phyloP scores from a whole-genome alignment of 495 filamentous ascomycete genomes.

The Cairneyella variabilis region DNA sequence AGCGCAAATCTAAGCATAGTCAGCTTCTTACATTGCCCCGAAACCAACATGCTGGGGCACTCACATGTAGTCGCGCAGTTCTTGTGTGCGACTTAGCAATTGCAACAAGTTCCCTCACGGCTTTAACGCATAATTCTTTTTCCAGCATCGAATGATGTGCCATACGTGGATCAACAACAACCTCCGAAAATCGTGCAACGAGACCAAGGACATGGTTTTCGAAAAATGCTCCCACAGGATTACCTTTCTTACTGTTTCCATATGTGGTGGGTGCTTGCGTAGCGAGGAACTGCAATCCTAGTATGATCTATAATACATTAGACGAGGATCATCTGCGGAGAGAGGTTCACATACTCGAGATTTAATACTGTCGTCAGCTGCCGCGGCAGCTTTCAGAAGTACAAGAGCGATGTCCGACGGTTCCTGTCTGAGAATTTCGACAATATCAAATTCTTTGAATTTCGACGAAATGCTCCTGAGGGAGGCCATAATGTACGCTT shows the following conservation, averaged over 20 bases:
- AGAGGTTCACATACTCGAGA: constrained; percentile 51
- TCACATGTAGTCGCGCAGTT: constrained; percentile 81
- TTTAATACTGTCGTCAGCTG: constrained; percentile 55
- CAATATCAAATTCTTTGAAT: constrained; percentile 61
- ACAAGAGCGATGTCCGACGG: constrained; percentile 72
- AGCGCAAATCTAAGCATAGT: constrained; percentile 63
- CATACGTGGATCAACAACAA: constrained; percentile 63
- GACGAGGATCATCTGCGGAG: too few species aligned
- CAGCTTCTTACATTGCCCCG: not conserved
- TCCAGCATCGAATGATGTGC: constrained; percentile 28
- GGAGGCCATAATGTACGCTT: constrained; percentile 62
- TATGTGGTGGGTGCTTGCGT: constrained; percentile 10
- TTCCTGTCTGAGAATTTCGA: constrained; percentile 69
- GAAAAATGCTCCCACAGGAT: constrained; percentile 71
- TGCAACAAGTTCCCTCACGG: constrained; percentile 83
- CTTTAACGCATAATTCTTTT: constrained; percentile 70
- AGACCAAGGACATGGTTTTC: constrained; percentile 85
- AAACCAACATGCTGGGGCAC: constrained; percentile 19
- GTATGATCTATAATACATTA: constrained; percentile 29
- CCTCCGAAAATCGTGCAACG: constrained; percentile 75
- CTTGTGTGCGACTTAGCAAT: constrained; percentile 64
- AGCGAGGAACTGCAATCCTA: constrained; percentile 1
- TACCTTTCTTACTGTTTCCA: constrained; percentile 47
- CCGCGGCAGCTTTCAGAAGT: constrained; percentile 74
- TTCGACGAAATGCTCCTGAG: constrained; percentile 61